Conservation (phyloP, 129 eudicot species). For the Helianthus tuberosus region DNA sequence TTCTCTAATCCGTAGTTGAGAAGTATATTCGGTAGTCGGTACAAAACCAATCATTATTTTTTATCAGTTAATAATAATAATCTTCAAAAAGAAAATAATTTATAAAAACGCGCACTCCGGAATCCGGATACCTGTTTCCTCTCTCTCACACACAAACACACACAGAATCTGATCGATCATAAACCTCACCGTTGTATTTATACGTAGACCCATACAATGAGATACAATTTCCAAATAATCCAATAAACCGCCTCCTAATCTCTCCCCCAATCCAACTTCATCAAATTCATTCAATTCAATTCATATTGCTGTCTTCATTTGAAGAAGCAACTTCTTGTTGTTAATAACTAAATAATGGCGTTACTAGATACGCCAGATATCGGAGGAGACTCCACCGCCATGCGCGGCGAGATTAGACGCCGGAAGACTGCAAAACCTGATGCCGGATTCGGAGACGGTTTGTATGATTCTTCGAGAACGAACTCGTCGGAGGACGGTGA, state of each 20-base stretch:
- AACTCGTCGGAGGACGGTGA: conserved; percentile 38
- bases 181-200: neutral
- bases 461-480: conserved; percentile 26
- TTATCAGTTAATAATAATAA: no score
- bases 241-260: conserved; percentile 37
- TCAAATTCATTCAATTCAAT: no score
- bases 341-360: conserved; percentile 37
- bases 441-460: conserved; percentile 3
- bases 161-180: neutral
- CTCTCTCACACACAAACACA: neutral
- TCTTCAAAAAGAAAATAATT: no score
- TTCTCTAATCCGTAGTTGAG: no score
- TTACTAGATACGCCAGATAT: conserved; percentile 34
- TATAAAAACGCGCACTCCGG: no score
- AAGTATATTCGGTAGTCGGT: no score
- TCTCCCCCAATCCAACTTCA: conserved; percentile 19
- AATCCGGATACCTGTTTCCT: no score
- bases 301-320: no score
- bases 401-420: conserved; percentile 34
- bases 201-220: neutral
- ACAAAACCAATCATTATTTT: no score
- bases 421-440: conserved; percentile 23
- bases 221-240: conserved; percentile 31
- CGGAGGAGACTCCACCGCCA: conserved; percentile 21
- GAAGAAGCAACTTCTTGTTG: neutral